Evolutionary conservation across 1,284 basidiomycete genomes (phyloP).

Genomic region (Schizophyllum amplum): DNA sequence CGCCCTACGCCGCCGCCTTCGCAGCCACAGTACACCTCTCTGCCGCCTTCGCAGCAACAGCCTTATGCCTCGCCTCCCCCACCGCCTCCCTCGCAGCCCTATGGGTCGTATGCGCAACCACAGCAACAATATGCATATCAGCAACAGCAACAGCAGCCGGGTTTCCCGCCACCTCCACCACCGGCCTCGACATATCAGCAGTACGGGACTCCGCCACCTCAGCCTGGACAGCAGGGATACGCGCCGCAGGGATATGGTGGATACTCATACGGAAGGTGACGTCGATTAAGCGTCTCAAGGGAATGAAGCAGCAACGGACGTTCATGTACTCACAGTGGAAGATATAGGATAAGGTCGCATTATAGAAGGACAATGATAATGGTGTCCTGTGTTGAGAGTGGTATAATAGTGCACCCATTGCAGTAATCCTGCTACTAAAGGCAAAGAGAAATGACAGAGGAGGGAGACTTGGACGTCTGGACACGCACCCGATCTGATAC

Average conservation of each 20-base stretch:
- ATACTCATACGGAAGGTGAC: conserved; percentile 6
- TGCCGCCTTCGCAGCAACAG: conserved; percentile 16
- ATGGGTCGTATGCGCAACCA: conserved; percentile 16
- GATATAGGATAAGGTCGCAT: too few relatives aligned
- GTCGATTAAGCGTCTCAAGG: too few relatives aligned
- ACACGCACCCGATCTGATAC: too few relatives aligned
- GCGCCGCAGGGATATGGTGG: conserved; percentile 10
- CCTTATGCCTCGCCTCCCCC: conserved; percentile 23
- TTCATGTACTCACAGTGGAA: too few relatives aligned
- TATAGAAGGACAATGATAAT: too few relatives aligned
- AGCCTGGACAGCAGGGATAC: conserved; percentile 6
- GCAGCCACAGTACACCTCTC: conserved; percentile 13
- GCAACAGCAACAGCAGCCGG: conserved; percentile 19
- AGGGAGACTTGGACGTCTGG: too few relatives aligned
- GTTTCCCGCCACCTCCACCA: conserved; percentile 25
- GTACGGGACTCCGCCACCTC: conserved; percentile 4
- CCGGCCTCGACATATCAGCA: conserved; percentile 7
- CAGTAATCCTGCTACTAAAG: too few relatives aligned
- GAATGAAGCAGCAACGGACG: too few relatives aligned
- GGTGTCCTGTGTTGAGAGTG: too few relatives aligned
- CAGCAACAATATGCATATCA: conserved; percentile 15
- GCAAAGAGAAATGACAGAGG: too few relatives aligned
- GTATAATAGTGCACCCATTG: too few relatives aligned
- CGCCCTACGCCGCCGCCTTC: conserved; percentile 7
- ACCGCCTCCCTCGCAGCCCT: conserved; percentile 21